These are phyloP conservation scores for Nitzschia sp. DNA, from an alignment of 108 stramenopile genomes.

Conservation along the genomic window DNA sequence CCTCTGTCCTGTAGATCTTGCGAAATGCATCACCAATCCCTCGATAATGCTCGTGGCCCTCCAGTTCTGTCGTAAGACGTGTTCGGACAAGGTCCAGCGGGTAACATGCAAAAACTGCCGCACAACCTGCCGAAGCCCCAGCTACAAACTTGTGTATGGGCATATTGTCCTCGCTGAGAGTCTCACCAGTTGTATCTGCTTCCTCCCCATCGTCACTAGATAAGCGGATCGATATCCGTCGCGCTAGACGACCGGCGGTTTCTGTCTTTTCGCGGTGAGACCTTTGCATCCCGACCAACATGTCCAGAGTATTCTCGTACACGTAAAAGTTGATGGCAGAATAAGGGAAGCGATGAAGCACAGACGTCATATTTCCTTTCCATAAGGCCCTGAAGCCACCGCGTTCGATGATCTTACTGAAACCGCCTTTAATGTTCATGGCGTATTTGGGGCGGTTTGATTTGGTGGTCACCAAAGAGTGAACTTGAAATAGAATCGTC, in stretches of 20 bases:
- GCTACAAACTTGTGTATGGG: conserved; percentile 77
- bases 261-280: conserved; percentile 54
- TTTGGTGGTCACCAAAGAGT: conserved; percentile 89
- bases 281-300: conserved; percentile 52
- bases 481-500: conserved; percentile 92
- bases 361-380: conserved; percentile 93
- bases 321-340: conserved; percentile 92
- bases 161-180: conserved; percentile 14
- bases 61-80: conserved; percentile 88
- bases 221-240: conserved; percentile 34
- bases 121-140: conserved; percentile 82
- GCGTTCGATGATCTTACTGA: conserved; percentile 81
- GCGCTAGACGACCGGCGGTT: conserved; percentile 29
- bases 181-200: conserved; percentile 1
- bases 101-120: conserved; percentile 89
- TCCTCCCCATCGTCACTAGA: conserved; percentile 31
- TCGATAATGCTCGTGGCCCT: conserved; percentile 77
- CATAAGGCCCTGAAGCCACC: conserved; percentile 87
- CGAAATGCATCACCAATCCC: conserved; percentile 86
- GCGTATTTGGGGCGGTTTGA: conserved; percentile 82
- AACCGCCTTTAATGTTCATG: conserved; percentile 64
- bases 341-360: conserved; percentile 93
- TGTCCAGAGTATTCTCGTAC: conserved; percentile 85
- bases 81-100: conserved; percentile 93
- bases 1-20: conserved; percentile 84